phyloP scores from a whole-genome alignment of 257 asterid species.

The Rehmannia glutinosa region DNA sequence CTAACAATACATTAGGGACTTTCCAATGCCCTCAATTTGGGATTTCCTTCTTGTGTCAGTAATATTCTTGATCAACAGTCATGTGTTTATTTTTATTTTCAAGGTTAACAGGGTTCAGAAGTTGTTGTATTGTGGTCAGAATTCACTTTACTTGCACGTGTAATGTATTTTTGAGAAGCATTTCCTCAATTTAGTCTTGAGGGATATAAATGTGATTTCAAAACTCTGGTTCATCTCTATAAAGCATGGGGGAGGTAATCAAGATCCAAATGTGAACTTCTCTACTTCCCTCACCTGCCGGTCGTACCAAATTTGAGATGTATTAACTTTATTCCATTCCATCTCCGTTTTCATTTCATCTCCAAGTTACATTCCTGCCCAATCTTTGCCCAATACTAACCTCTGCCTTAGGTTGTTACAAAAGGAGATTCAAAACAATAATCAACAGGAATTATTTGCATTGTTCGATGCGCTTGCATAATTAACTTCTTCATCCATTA shows the following conservation, averaged over 20 bases:
- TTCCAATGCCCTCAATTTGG: background rate
- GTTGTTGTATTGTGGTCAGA: background rate
- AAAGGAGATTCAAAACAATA: too few species aligned
- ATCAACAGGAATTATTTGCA: conserved; percentile 1
- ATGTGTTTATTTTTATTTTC: too few species aligned
- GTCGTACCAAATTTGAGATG: too few species aligned
- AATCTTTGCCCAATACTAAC: background rate
- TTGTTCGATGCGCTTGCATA: background rate
- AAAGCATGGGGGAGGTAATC: background rate
- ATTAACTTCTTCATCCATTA: conserved; percentile 14
- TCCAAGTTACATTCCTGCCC: background rate
- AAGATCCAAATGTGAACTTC: background rate
- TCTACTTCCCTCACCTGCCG: too few species aligned
- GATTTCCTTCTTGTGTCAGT: too few species aligned
- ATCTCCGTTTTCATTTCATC: too few species aligned
- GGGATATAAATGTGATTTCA: background rate
- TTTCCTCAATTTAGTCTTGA: background rate
- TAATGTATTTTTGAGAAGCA: background rate
- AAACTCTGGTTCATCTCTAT: background rate
- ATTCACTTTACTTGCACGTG: background rate
- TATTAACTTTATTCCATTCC: too few species aligned
- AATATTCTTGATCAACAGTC: too few species aligned
- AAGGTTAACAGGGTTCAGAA: too few species aligned
- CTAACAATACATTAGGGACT: background rate
- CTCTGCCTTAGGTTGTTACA: too few species aligned